Percentiles rank a stretch among this genome's conserved stretches.
Conservation (phyloP, 306 rosid species). For the Aeschynomene evenia region DNA sequence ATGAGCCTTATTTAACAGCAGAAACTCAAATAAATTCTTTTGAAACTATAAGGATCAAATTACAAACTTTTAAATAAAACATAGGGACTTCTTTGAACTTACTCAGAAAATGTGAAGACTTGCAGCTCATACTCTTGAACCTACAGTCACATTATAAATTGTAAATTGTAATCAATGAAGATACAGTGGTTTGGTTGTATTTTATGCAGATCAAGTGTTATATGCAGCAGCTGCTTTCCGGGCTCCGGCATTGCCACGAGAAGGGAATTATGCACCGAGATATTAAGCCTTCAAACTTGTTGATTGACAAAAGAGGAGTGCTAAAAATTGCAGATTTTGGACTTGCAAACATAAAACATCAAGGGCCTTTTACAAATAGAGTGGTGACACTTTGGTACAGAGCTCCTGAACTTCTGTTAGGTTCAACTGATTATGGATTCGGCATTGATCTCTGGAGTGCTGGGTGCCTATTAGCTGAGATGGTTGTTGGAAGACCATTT, state of each 20-base stretch:
- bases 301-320: constrained; percentile 61
- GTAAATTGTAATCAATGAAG: not conserved
- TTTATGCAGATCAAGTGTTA: constrained; percentile 63
- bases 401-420: constrained; percentile 83
- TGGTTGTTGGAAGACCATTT: constrained; percentile 65
- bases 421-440: constrained; percentile 73
- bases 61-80: too few relatives aligned
- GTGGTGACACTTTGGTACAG: constrained; percentile 95
- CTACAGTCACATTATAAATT: not conserved
- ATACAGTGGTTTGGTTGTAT: not conserved
- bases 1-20: not conserved
- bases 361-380: constrained; percentile 56
- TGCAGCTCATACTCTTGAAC: not conserved
- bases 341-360: constrained; percentile 53
- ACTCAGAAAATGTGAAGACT: too few relatives aligned
- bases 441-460: constrained; percentile 90
- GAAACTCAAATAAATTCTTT: too few relatives aligned
- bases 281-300: constrained; percentile 73
- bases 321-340: constrained; percentile 89
- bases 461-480: constrained; percentile 72
- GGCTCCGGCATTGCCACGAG: constrained; percentile 70
- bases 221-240: constrained; percentile 75
- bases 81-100: too few relatives aligned
- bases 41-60: too few relatives aligned
- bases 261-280: constrained; percentile 67